Evolutionary conservation across 257 asterid genomes (phyloP).

Genomic region (Cynanchum wilfordii): DNA sequence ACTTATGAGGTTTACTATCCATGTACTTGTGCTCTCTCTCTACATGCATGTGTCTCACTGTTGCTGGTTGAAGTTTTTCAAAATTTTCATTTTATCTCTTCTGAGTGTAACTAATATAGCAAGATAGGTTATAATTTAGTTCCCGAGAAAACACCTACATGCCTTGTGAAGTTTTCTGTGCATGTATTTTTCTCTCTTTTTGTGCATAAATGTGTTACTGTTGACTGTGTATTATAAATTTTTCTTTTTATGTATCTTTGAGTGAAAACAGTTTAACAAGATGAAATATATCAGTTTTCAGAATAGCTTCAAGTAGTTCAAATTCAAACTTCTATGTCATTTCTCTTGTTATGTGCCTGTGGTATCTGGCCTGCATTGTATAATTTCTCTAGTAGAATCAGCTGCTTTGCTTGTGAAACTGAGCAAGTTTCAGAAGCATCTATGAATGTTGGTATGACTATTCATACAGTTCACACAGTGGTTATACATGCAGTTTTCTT

Average conservation of each 20-base stretch:
- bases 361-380: not conserved
- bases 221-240: not conserved
- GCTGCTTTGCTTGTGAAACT: not conserved
- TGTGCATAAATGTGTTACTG: not conserved
- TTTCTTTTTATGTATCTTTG: not conserved
- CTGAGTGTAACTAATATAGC: not conserved
- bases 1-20: slow-evolving; percentile 61
- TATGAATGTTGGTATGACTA: not conserved
- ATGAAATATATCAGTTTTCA: not conserved
- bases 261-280: not conserved
- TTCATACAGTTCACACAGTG: not conserved
- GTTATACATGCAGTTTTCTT: not conserved
- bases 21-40: not conserved
- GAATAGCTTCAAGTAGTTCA: not conserved
- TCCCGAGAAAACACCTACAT: slow-evolving; percentile 48
- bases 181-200: not conserved
- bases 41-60: not conserved
- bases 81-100: not conserved
- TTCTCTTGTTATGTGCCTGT: not conserved
- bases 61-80: not conserved
- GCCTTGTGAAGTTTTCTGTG: slow-evolving; percentile 59
- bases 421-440: not conserved
- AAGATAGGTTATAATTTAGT: no score
- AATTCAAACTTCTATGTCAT: not conserved
- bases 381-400: not conserved